Conservation (phyloP, 768 basidiomycete species). For the Pleurotus tuber-regium region DNA sequence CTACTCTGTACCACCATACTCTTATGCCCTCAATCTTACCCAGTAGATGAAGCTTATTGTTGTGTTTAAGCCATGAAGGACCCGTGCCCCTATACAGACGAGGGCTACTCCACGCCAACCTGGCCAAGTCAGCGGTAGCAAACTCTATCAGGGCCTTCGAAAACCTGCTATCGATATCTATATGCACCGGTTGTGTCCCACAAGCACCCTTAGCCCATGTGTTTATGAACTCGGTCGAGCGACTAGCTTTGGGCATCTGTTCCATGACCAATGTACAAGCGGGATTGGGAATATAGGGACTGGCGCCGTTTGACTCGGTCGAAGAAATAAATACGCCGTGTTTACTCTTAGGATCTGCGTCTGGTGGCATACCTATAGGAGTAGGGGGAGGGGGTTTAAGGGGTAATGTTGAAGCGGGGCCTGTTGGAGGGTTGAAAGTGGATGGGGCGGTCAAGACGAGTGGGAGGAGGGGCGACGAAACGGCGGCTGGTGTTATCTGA, state of each 20-base stretch:
- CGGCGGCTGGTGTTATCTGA: no score
- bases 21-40: conserved; percentile 43
- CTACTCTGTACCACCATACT: conserved; percentile 49
- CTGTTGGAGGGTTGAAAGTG: not conserved
- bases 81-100: conserved; percentile 36
- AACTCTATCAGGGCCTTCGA: conserved; percentile 55
- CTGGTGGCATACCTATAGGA: conserved; percentile 45
- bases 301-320: conserved; percentile 18
- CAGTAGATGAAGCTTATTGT: no score
- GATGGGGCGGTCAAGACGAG: not conserved
- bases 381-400: conserved; percentile 17
- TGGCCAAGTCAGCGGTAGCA: conserved; percentile 38
- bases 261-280: conserved; percentile 56
- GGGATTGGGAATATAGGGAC: conserved; percentile 41
- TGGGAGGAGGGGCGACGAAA: not conserved
- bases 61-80: not conserved
- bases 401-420: conserved; percentile 15
- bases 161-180: conserved; percentile 37
- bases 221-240: conserved; percentile 38
- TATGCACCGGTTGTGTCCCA: conserved; percentile 33
- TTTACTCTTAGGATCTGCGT: conserved; percentile 42
- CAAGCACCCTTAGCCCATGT: conserved; percentile 42
- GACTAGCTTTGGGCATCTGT: conserved; percentile 48
- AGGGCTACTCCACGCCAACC: conserved; percentile 49
- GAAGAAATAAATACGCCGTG: conserved; percentile 41